A percentile compares a stretch with the other conserved stretches of the same genome.
phyloP scores from a whole-genome alignment of 2,329 filamentous ascomycete species.

The Aspergillus neoniger region DNA sequence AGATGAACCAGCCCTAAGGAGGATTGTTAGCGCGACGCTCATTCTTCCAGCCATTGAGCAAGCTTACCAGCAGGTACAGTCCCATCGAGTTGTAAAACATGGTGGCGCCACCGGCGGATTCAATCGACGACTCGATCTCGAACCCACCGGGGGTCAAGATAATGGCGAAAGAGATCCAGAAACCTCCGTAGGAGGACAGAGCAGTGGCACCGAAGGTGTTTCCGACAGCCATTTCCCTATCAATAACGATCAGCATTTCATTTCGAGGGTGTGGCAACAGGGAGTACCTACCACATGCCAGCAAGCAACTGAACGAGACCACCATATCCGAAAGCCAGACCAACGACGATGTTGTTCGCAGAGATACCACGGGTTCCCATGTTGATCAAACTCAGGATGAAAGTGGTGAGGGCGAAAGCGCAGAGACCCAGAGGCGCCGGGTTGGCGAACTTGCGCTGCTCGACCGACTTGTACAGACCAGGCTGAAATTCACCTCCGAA shows the following conservation, averaged over 20 bases:
- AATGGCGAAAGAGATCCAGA: slow-evolving; percentile 77
- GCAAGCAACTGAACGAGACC: slow-evolving; percentile 76
- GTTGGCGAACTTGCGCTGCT: slow-evolving; percentile 72
- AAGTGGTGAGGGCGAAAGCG: slow-evolving; percentile 81
- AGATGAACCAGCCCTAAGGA: slow-evolving; percentile 76
- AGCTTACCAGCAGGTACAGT: slow-evolving; percentile 67
- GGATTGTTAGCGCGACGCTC: slow-evolving; percentile 11
- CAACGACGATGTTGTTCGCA: slow-evolving; percentile 66
- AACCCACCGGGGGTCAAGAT: slow-evolving; percentile 69
- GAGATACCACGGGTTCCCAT: slow-evolving; percentile 63
- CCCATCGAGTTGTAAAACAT: slow-evolving; percentile 64
- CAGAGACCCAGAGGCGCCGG: slow-evolving; percentile 74
- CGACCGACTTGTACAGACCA: slow-evolving; percentile 65
- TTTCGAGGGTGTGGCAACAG: neutral
- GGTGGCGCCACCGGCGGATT: slow-evolving; percentile 32
- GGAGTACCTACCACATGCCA: slow-evolving; percentile 73
- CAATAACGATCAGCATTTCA: slow-evolving; percentile 6
- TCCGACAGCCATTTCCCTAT: slow-evolving; percentile 83
- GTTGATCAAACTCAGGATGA: slow-evolving; percentile 75
- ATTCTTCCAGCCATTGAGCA: neutral
- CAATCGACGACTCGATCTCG: slow-evolving; percentile 54
- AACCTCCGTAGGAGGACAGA: slow-evolving; percentile 78
- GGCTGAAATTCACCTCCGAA: slow-evolving; percentile 76
- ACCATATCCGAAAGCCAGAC: slow-evolving; percentile 72
- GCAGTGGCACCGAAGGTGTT: slow-evolving; percentile 86